Base-by-base conservation (phyloP, 2,329 filamentous ascomycete genomes). In the Cercospora sesami region DNA sequence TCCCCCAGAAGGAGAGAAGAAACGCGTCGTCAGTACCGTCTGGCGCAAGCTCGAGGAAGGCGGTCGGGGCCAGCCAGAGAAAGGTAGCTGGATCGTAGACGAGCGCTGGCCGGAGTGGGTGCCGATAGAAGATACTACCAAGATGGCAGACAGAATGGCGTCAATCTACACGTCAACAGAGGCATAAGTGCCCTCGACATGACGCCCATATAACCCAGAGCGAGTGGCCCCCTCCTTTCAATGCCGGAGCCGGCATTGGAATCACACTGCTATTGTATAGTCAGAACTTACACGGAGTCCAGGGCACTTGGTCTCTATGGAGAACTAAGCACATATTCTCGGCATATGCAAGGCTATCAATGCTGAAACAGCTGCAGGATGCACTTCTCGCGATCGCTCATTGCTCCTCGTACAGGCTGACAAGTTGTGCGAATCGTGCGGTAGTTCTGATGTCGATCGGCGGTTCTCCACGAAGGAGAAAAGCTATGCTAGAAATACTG, bases 21-120 rank as follows among this genome's bases (percentile, higher is more conserved):
- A 69, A 60, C 61, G 75, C 26, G 68, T 73, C 5, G 74, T 76
- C 16, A 72, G 71, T 26, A 79, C 75, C 8, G 73, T 75, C 9
- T 79, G 77, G 77, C 74, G 74, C 28, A 71, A 69, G 61, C 66
- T 79, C 36, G 69, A 74, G 36, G 74, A 79, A 62, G 72, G 73
- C 7, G 60, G 71, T 30, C 64, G 68, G 23, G 72, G 70, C 8
- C 70, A 77, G 66, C 70, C 74, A n/a, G 64, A 66, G 42, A 63
- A 60, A 26, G 77, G 76, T 31, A 75, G 70, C 26, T 79, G 73
- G 73, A 71, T 75, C 16, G 69, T 79, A 9, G 76, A 78, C 63
- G 65, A 72, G 28, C 57, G 70, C 30, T 78, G 78, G 78, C 76
- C 76, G 10, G 48, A 68, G 31, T 77, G 72, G 72, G 60, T 62